Evolutionary conservation across 345 rosid genomes (phyloP).

Genomic region (Arabis hirsuta): DNA sequence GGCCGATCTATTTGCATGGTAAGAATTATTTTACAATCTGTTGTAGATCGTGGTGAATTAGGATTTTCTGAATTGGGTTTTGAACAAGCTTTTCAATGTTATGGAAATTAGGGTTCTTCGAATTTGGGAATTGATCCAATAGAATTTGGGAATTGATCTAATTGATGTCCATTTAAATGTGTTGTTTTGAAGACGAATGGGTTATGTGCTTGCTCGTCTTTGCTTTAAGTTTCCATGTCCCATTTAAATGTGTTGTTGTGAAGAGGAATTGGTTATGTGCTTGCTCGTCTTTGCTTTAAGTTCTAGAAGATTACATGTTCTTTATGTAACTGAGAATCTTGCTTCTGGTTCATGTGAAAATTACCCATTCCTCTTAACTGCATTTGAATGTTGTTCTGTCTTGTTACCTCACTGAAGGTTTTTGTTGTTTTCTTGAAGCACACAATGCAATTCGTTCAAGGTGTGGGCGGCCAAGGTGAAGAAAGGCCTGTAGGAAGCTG

Average conservation of each 20-base stretch:
- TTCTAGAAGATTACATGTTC: too few relatives aligned
- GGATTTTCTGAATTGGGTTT: too few relatives aligned
- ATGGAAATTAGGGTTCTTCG: too few relatives aligned
- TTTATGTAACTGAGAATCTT: too few relatives aligned
- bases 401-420: neutral
- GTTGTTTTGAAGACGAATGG: neutral
- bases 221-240: neutral
- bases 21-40: too few relatives aligned
- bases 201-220: neutral
- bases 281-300: neutral
- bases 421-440: constrained; percentile 53
- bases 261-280: neutral
- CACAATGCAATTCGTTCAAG: constrained; percentile 79
- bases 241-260: neutral
- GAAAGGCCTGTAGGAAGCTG: constrained; percentile 60
- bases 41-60: too few relatives aligned
- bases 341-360: neutral
- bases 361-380: neutral
- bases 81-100: too few relatives aligned
- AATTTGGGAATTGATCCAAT: too few relatives aligned
- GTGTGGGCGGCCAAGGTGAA: constrained; percentile 66
- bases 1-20: too few relatives aligned
- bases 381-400: neutral
- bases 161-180: neutral
- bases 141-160: too few relatives aligned